Conservation (phyloP, 208 protist genomes). For the Trypanosoma congolense region DNA sequence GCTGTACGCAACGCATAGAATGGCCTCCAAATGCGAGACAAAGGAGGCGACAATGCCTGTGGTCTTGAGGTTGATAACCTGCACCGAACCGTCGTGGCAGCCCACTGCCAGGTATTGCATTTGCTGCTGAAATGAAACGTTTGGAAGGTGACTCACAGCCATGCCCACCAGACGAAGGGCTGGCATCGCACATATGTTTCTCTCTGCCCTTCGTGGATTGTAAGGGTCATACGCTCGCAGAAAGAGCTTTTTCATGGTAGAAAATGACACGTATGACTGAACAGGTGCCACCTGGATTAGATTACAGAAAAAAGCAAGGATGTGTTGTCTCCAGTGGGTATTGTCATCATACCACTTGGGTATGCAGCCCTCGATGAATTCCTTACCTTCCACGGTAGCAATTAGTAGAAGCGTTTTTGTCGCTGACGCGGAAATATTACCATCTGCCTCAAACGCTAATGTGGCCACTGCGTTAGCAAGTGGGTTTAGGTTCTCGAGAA, state of each 20-base stretch:
- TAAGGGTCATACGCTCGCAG: conserved; percentile 31
- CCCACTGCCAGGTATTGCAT: conserved; percentile 70
- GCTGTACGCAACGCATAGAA: conserved; percentile 72
- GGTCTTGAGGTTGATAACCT: conserved; percentile 66
- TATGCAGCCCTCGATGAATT: conserved; percentile 17
- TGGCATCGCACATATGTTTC: conserved; percentile 29
- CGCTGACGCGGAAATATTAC: not conserved
- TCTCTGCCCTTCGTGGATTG: conserved; percentile 32
- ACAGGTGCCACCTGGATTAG: conserved; percentile 17
- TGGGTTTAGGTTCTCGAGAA: conserved; percentile 4
- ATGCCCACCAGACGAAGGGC: conserved; percentile 45
- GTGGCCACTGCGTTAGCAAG: conserved; percentile 18
- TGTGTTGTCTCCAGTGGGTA: conserved; percentile 16
- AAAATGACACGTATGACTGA: conserved; percentile 18
- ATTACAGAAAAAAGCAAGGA: conserved; percentile 22
- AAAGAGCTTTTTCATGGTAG: conserved; percentile 26
- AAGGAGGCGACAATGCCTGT: conserved; percentile 53
- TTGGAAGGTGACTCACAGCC: conserved; percentile 41
- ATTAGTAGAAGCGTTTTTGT: conserved; percentile 19
- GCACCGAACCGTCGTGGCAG: conserved; percentile 44
- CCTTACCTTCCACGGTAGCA: conserved; percentile 12
- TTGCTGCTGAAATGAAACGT: conserved; percentile 67
- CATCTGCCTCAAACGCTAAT: conserved; percentile 17
- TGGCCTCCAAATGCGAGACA: conserved; percentile 36
- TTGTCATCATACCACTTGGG: conserved; percentile 21